These are phyloP conservation scores for Xenoacremonium recifei DNA, from an alignment of 2,329 filamentous ascomycete genomes.

Conservation along the genomic window DNA sequence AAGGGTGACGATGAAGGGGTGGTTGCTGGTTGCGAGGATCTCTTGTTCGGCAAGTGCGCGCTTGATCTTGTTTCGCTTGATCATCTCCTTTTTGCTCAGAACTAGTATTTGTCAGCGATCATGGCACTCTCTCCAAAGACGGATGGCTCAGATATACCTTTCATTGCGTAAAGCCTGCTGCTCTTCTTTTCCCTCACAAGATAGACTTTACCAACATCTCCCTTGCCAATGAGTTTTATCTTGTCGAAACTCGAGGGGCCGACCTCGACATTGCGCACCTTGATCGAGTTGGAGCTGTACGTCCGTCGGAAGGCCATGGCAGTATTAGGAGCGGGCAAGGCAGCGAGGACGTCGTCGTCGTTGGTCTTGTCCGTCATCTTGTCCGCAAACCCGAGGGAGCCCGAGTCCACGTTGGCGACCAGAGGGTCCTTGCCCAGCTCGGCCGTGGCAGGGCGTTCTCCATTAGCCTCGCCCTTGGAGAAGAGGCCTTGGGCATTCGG, in stretches of 20 bases:
- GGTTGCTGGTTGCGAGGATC: conserved; percentile 96
- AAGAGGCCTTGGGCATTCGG: conserved; percentile 97
- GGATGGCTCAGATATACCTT: conserved; percentile 63
- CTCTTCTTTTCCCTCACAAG: conserved; percentile 98
- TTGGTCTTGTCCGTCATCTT: conserved; percentile 40
- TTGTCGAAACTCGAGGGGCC: conserved; percentile 96
- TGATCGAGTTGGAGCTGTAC: conserved; percentile 99
- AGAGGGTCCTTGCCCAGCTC: conserved; percentile 83
- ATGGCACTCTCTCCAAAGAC: too few species aligned
- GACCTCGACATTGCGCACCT: conserved; percentile 95
- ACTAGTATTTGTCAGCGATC: conserved; percentile 57
- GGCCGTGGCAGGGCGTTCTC: conserved; percentile 76
- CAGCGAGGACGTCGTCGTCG: conserved; percentile 50
- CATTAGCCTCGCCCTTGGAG: conserved; percentile 49
- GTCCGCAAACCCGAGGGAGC: conserved; percentile 37
- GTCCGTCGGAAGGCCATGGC: conserved; percentile 83
- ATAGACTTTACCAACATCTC: conserved; percentile 98
- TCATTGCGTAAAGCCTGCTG: conserved; percentile 94
- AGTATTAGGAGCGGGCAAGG: conserved; percentile 65
- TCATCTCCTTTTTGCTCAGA: conserved; percentile 99
- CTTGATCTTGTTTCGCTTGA: conserved; percentile 99
- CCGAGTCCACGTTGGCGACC: conserved; percentile 46
- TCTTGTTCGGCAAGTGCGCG: conserved; percentile 95
- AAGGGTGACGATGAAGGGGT: conserved; percentile 96
- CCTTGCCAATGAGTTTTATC: conserved; percentile 98